These are phyloP conservation scores for Metarhizium brunneum DNA, from an alignment of 2,329 filamentous ascomycete species.

Conservation along the genomic window DNA sequence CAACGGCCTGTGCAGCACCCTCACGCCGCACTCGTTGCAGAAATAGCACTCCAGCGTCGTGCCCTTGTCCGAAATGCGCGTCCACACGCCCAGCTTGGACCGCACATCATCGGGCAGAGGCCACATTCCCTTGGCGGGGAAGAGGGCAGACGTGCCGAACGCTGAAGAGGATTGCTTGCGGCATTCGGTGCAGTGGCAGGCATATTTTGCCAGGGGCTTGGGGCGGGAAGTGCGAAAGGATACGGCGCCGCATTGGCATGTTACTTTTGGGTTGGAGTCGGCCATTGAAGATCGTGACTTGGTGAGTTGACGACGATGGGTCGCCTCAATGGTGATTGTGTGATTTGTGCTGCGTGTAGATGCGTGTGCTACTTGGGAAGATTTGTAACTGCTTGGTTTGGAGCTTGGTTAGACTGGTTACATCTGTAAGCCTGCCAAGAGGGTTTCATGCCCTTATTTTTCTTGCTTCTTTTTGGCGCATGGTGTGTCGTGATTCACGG, in stretches of 20 bases:
- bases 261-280: constrained; percentile 13
- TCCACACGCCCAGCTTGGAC: constrained; percentile 25
- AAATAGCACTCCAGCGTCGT: constrained; percentile 33
- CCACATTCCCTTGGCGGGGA: constrained; percentile 29
- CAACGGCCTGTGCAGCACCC: constrained; percentile 35
- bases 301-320: neutral
- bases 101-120: constrained; percentile 25
- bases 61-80: constrained; percentile 27
- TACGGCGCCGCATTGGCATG: constrained; percentile 32
- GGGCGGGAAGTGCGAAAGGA: too few relatives aligned
- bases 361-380: too few relatives aligned
- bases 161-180: constrained; percentile 35
- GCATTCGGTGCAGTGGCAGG: constrained; percentile 20
- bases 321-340: too few relatives aligned
- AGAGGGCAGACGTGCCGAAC: constrained; percentile 35
- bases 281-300: neutral
- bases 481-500: too few relatives aligned
- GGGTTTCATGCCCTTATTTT: too few relatives aligned
- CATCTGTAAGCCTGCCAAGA: too few relatives aligned
- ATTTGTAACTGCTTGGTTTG: too few relatives aligned
- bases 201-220: too few relatives aligned
- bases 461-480: too few relatives aligned
- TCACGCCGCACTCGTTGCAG: constrained; percentile 33
- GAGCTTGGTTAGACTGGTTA: neutral
- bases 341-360: too few relatives aligned